Evolutionary conservation across 1,284 basidiomycete species (phyloP), one percentile per base, ranked within the genome.

Genomic region (Mixia osmundae): DNA sequence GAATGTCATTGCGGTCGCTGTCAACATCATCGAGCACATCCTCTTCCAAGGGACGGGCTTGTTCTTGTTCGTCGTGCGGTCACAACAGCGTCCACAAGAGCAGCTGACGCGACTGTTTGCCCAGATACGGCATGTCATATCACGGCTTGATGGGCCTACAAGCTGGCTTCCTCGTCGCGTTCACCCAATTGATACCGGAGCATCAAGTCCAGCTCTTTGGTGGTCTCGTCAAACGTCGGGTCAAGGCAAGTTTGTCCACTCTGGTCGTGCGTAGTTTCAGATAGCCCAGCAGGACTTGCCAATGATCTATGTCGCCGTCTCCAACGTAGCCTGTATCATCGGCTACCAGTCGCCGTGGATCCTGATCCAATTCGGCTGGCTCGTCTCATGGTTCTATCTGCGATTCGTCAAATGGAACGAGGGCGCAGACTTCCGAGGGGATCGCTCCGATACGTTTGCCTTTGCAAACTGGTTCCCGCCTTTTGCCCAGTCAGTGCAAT

Each of bases 311-410:
- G 68, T 95, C 42, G 76, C 79, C 2, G 58, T 94, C 43, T 91
- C 85, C 18, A 85, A 80, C 45, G 67, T 94, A 25, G 67, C 89
- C 57, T 79, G 76, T 48, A 48, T 97, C 35, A 45, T 91, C 33
- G 80, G 89, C 22, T 78, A 76, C 56, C 78, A 85, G 49, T 78
- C 76, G 38, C 91, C 91, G 1, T 95, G 74, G 63, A 87, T 97
- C 39, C 65, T 91, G 47, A 87, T 97, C 47, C 89, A 95, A 54
- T 95, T 94, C 54, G 89, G 85, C 12, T 97, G 91, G 82, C 76
- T 95, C 43, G 74, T 87, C 6, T 69, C 77, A 19, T 97, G 83
- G 76, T 65, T 80, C 36, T 97, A 94, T 59, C 66, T 97, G 25
- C 72, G 89, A 24, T 97, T 97, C 64, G 85, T 91, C 66, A 91